Evolutionary conservation across 2,329 filamentous ascomycete species (phyloP).

Genomic region (Aspergillus luchuensis): DNA sequence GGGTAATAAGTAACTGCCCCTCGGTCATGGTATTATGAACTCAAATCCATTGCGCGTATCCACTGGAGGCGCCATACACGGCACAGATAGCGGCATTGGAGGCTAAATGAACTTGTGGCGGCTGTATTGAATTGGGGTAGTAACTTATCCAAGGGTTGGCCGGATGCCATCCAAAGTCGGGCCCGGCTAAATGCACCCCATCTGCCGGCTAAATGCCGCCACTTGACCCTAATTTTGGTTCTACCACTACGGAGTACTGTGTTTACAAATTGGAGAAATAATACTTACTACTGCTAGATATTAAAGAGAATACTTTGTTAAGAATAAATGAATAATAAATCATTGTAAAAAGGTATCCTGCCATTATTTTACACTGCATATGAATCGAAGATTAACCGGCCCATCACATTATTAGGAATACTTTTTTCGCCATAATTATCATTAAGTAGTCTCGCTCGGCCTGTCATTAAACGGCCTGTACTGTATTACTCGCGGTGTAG

Average conservation of each 20-base stretch:
- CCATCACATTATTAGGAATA: not conserved
- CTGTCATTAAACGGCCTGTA: constrained; percentile 34
- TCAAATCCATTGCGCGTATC: not conserved
- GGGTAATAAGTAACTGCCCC: constrained; percentile 4
- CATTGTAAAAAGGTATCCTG: constrained; percentile 1
- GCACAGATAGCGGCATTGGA: constrained; percentile 1
- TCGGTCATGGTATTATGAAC: not conserved
- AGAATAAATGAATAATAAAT: too few species aligned
- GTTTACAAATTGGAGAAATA: not conserved
- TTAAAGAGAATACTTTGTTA: too few species aligned
- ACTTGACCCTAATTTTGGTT: not conserved
- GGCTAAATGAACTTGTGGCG: constrained; percentile 13
- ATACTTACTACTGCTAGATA: too few species aligned
- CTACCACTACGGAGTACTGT: not conserved
- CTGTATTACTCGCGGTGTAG: constrained; percentile 35
- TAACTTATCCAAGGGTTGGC: too few species aligned
- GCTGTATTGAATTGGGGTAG: not conserved
- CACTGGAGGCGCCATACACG: not conserved
- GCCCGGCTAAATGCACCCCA: not conserved
- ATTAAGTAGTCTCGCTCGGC: constrained; percentile 3
- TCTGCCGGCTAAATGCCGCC: constrained; percentile 8
- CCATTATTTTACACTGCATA: not conserved
- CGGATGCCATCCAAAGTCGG: not conserved
- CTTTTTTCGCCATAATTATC: constrained; percentile 3
- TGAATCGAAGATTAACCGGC: not conserved